These are phyloP conservation scores for Penicillium waksmanii DNA, from an alignment of 495 filamentous ascomycete species.

Conservation along the genomic window DNA sequence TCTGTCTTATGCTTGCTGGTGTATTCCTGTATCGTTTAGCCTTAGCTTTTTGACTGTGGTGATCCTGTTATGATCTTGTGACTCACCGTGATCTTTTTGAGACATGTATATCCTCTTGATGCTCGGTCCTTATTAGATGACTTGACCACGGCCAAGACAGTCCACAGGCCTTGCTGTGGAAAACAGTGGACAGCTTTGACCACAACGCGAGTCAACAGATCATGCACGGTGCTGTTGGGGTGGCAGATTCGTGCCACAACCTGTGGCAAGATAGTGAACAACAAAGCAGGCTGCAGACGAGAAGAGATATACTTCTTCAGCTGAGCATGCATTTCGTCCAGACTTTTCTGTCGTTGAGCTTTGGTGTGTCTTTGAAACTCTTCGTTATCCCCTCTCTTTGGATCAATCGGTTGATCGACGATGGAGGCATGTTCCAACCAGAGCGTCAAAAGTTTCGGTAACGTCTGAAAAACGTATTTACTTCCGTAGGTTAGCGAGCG, in stretches of 20 bases:
- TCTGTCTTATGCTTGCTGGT: slow-evolving; percentile 50
- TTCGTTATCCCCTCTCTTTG: slow-evolving; percentile 64
- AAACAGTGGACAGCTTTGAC: slow-evolving; percentile 76
- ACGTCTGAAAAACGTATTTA: slow-evolving; percentile 92
- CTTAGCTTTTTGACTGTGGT: not conserved
- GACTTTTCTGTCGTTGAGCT: slow-evolving; percentile 62
- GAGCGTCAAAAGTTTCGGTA: slow-evolving; percentile 86
- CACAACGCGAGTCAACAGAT: slow-evolving; percentile 75
- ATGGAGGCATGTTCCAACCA: slow-evolving; percentile 90
- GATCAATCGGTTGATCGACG: slow-evolving; percentile 66
- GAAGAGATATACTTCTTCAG: slow-evolving; percentile 69
- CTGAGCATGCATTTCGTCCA: slow-evolving; percentile 71
- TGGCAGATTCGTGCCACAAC: slow-evolving; percentile 91
- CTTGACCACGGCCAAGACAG: slow-evolving; percentile 77
- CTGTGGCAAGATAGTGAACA: slow-evolving; percentile 91
- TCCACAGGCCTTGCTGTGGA: slow-evolving; percentile 94
- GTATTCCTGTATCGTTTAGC: slow-evolving; percentile 36
- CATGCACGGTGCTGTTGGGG: slow-evolving; percentile 73
- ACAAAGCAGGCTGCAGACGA: slow-evolving; percentile 80
- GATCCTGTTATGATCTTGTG: not conserved
- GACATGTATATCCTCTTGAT: slow-evolving; percentile 49
- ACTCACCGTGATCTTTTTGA: slow-evolving; percentile 50
- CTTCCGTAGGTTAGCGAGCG: slow-evolving; percentile 83
- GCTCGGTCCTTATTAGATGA: slow-evolving; percentile 56
- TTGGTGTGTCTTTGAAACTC: slow-evolving; percentile 61